phyloP scores from a whole-genome alignment of 768 basidiomycete genomes.

The Epithele typhae region DNA sequence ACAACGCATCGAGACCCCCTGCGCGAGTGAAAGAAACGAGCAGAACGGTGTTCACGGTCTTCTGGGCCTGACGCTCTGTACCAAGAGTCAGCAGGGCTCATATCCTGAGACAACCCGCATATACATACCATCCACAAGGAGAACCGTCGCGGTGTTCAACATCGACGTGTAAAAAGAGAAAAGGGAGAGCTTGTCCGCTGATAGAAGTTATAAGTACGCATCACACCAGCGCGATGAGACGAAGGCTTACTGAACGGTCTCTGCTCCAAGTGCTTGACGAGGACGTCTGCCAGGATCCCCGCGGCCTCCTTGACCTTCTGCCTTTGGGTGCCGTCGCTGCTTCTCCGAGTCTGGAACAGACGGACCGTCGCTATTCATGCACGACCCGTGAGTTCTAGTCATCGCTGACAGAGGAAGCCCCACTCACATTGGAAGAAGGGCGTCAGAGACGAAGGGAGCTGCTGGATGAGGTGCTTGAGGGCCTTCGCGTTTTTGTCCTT shows the following conservation, averaged over 20 bases:
- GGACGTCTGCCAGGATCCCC: conserved; percentile 61
- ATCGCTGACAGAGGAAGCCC: not conserved
- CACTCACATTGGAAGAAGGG: conserved; percentile 83
- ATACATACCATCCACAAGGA: conserved; percentile 56
- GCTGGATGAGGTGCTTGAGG: conserved; percentile 74
- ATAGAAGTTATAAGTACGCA: conserved; percentile 1
- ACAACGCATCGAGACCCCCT: conserved; percentile 68
- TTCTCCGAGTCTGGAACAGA: conserved; percentile 79
- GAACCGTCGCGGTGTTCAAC: conserved; percentile 44
- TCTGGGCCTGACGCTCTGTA: conserved; percentile 71
- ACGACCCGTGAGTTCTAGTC: not conserved
- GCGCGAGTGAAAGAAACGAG: conserved; percentile 67
- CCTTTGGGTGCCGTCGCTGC: conserved; percentile 68
- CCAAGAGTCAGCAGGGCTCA: conserved; percentile 2
- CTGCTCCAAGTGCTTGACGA: conserved; percentile 64
- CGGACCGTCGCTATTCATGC: conserved; percentile 70
- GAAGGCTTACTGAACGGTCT: conserved; percentile 46
- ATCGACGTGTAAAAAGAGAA: conserved; percentile 53
- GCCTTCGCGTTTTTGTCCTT: conserved; percentile 68
- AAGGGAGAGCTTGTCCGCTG: conserved; percentile 38
- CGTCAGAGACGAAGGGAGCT: conserved; percentile 67
- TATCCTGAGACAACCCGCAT: too few species aligned
- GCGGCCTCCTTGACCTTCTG: conserved; percentile 74
- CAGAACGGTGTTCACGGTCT: conserved; percentile 78
- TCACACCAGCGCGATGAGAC: not conserved